A percentile compares a stretch with the other conserved stretches of the same genome.
Evolutionary conservation across 225 moss, liverwort and hornwort species (phyloP).

Genomic region (Asterella californica): DNA sequence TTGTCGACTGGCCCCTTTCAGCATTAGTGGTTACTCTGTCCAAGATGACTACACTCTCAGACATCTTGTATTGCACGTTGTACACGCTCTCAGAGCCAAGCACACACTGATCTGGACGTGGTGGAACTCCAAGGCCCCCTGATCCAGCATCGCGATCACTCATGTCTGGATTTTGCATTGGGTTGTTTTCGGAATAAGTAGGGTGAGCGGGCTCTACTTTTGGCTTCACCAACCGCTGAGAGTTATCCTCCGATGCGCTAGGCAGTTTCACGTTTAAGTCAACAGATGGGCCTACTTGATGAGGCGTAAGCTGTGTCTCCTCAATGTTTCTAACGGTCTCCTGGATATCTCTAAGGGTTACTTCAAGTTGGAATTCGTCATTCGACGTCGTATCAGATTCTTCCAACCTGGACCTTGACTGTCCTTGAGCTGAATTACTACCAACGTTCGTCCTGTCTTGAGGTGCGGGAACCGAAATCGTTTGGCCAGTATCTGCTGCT

Average conservation of each 20-base stretch:
- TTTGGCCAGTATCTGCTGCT: background rate
- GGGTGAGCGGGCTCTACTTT: background rate
- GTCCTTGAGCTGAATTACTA: background rate
- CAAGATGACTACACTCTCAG: slow-evolving; percentile 4
- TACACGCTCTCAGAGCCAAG: slow-evolving; percentile 3
- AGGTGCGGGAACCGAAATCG: background rate
- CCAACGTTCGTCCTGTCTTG: background rate
- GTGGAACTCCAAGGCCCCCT: background rate
- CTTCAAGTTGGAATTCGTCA: slow-evolving; percentile 3
- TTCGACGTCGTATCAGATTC: background rate
- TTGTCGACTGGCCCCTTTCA: too few species aligned
- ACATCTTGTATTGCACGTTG: background rate
- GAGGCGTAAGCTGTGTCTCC: background rate
- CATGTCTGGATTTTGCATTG: background rate
- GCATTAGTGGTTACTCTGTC: background rate
- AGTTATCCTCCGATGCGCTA: background rate
- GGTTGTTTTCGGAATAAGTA: background rate
- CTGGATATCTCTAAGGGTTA: slow-evolving; percentile 6
- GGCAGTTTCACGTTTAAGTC: background rate
- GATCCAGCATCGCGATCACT: background rate
- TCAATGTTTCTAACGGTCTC: slow-evolving; percentile 1
- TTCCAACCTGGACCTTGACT: background rate
- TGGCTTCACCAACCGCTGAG: background rate
- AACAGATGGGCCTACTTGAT: background rate
- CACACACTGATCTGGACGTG: background rate